Evolutionary conservation across 768 basidiomycete genomes (phyloP).

Genomic region (Tulasnella sp.): DNA sequence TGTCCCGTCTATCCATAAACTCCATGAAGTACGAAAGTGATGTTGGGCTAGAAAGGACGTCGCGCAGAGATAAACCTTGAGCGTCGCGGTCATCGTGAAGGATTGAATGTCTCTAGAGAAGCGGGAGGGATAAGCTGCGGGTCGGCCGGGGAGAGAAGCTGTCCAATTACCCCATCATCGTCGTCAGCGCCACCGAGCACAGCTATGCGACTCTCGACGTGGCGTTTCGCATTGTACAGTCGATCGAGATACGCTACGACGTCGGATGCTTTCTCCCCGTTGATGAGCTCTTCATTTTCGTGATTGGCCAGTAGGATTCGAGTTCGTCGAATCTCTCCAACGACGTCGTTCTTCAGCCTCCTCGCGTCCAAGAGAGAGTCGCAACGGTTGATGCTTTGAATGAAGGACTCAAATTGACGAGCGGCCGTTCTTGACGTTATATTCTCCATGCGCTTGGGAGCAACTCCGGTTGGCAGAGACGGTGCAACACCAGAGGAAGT

Average conservation of each 20-base stretch:
- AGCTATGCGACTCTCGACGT: conserved; percentile 75
- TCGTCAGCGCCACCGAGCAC: conserved; percentile 62
- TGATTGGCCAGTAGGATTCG: conserved; percentile 66
- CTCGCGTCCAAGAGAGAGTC: conserved; percentile 82
- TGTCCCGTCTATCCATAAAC: conserved; percentile 86
- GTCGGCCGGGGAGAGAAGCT: not conserved
- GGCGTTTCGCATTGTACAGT: conserved; percentile 78
- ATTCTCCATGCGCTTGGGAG: conserved; percentile 42
- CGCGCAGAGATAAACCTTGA: conserved; percentile 47
- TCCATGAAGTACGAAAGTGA: conserved; percentile 96
- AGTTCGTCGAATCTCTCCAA: conserved; percentile 80
- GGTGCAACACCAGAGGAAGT: conserved; percentile 2
- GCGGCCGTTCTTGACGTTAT: conserved; percentile 75
- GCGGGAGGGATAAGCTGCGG: not conserved
- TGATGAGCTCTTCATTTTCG: conserved; percentile 81
- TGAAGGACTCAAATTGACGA: conserved; percentile 82
- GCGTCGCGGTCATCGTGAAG: conserved; percentile 36
- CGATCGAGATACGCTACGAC: conserved; percentile 79
- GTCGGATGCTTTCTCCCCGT: conserved; percentile 73
- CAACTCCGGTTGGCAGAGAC: not conserved
- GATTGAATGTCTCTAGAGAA: conserved; percentile 13
- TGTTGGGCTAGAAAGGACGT: conserved; percentile 77
- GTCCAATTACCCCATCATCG: not conserved
- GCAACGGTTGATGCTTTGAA: conserved; percentile 70
- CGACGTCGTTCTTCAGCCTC: conserved; percentile 82